Base-by-base conservation (phyloP, 2,329 filamentous ascomycete species). In the Emergomyces pasteurianus region DNA sequence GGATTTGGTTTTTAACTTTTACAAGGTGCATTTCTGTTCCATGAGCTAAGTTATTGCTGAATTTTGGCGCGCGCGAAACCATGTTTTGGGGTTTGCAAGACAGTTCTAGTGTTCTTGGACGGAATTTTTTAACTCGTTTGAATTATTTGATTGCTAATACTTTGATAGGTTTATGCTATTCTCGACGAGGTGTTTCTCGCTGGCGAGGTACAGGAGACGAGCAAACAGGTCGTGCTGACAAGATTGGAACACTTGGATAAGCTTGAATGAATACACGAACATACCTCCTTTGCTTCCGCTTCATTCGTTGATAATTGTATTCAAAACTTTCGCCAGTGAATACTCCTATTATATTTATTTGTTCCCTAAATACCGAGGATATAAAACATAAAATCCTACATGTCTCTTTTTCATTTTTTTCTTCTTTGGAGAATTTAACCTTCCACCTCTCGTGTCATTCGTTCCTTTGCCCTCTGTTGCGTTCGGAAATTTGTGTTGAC, bases 141-240 rank as follows among this genome's bases (percentile, higher is more conserved):
- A 18, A 28, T 55, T 38, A 40, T 10, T 55, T 36, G 40, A 60
- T 63, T 61, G 28, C 65, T 28, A 43, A 57, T 31, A 3, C 12
- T 54, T 54, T 21, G 21, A 36, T 46, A 87, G 84, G 92, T 99
- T 65, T 99, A 99, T 76, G 94, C 94, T 56, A 99, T 99, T 65
- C 85, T 99, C 34, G 94, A 99, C 72, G 94, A 99, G 79, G 94
- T 99, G 23, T 99, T 99, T 74, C 78, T 99, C 63, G 94, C 94
- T 0, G 94, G 94, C 21, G 94, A 99, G 81, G 96, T 99, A 63
- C 91, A 99, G 77, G 94, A 99, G 82, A 97, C 92, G 64, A 96
- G 90, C 74, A 99, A 97, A 77, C 92, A 97, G 77, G 94, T 97
- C 38, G 94, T 99, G 21, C 78, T 99, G 70, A 97, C 94, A 59